These are phyloP conservation scores for Irpex lacteus DNA, from an alignment of 1,284 basidiomycete species.

Conservation along the genomic window DNA sequence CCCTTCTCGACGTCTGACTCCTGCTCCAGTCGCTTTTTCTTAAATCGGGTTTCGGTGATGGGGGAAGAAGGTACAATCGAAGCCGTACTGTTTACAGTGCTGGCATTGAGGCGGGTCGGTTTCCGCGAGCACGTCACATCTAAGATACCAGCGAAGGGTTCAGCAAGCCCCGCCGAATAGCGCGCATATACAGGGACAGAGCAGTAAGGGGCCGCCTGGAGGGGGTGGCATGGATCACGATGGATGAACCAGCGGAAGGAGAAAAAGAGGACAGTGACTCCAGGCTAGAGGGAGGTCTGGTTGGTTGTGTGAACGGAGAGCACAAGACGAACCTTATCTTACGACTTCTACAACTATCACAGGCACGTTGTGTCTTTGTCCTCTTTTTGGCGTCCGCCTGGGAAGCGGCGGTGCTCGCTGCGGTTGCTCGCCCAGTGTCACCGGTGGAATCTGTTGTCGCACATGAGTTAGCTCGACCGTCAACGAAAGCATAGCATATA, in stretches of 20 bases:
- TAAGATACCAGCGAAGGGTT: slow-evolving; percentile 27
- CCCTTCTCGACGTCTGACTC: slow-evolving; percentile 44
- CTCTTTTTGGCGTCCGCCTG: slow-evolving; percentile 73
- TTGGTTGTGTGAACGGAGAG: slow-evolving; percentile 10
- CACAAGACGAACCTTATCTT: slow-evolving; percentile 72
- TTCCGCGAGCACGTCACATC: slow-evolving; percentile 78
- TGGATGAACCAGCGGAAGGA: slow-evolving; percentile 3
- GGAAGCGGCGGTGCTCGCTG: slow-evolving; percentile 23
- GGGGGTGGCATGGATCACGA: background rate
- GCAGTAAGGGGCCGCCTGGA: slow-evolving; percentile 13
- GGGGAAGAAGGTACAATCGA: slow-evolving; percentile 97
- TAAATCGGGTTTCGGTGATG: slow-evolving; percentile 97
- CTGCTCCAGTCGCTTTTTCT: slow-evolving; percentile 85
- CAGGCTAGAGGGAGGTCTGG: slow-evolving; percentile 7
- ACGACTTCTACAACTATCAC: slow-evolving; percentile 88
- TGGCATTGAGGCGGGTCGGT: slow-evolving; percentile 76
- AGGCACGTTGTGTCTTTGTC: slow-evolving; percentile 88
- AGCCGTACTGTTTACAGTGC: slow-evolving; percentile 86
- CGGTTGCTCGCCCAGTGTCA: slow-evolving; percentile 37
- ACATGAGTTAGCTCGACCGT: slow-evolving; percentile 55
- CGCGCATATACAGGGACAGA: slow-evolving; percentile 11
- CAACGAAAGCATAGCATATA: slow-evolving; percentile 27
- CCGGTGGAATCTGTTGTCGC: slow-evolving; percentile 42
- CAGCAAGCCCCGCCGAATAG: slow-evolving; percentile 24
- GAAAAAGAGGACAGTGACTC: background rate